Evolutionary conservation across 768 basidiomycete species (phyloP).

Genomic region (Candolleomyces eurysporus): DNA sequence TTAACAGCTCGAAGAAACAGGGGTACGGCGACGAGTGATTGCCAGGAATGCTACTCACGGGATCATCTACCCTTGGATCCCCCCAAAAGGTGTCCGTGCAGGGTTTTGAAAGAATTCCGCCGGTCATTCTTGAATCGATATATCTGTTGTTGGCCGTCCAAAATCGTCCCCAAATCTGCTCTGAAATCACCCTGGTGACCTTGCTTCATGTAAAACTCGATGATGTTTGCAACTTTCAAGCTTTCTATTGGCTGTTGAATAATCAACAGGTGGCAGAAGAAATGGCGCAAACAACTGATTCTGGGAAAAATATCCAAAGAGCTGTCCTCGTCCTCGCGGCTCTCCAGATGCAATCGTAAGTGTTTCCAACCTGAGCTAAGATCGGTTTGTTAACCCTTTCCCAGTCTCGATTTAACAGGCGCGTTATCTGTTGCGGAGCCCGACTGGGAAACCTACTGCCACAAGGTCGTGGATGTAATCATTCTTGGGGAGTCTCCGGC

Average conservation of each 20-base stretch:
- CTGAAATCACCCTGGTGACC: slow-evolving; percentile 76
- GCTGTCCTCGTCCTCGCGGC: slow-evolving; percentile 94
- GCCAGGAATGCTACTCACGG: too few relatives aligned
- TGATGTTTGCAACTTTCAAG: slow-evolving; percentile 57
- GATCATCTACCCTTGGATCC: too few relatives aligned
- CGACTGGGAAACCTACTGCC: slow-evolving; percentile 99
- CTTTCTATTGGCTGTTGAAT: too few relatives aligned
- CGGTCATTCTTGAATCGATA: too few relatives aligned
- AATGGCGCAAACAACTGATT: slow-evolving; percentile 75
- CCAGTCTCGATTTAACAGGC: slow-evolving; percentile 79
- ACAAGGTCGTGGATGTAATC: slow-evolving; percentile 88
- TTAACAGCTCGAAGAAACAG: too few relatives aligned
- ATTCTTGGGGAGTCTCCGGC: slow-evolving; percentile 86
- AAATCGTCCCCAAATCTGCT: not conserved
- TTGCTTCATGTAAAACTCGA: slow-evolving; percentile 77
- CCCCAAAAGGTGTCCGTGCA: too few relatives aligned
- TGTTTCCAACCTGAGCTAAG: slow-evolving; percentile 6
- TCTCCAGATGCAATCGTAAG: slow-evolving; percentile 93
- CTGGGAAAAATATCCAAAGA: slow-evolving; percentile 89
- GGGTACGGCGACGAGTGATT: too few relatives aligned
- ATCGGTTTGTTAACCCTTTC: slow-evolving; percentile 4
- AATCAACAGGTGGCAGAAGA: slow-evolving; percentile 41
- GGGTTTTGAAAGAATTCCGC: too few relatives aligned
- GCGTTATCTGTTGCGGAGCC: slow-evolving; percentile 86
- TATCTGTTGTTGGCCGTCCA: too few relatives aligned